A percentile compares a stretch with the other conserved stretches of the same genome.
phyloP scores from a whole-genome alignment of 345 rosid species.

The Aurinia saxatilis region DNA sequence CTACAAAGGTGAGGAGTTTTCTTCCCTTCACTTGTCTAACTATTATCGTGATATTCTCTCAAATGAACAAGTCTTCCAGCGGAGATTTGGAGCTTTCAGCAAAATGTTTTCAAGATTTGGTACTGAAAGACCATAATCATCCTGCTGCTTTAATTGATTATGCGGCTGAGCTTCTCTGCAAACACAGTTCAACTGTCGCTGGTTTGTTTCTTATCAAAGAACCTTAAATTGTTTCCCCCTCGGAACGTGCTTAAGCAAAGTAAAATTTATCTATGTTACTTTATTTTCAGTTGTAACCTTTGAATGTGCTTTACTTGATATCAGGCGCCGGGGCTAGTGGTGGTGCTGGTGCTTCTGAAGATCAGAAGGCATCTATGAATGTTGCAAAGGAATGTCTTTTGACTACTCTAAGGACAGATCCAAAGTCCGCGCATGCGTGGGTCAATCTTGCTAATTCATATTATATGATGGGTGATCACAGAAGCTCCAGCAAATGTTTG shows the following conservation, averaged over 20 bases:
- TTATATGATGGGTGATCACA: conserved; percentile 65
- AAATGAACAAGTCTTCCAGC: conserved; percentile 37
- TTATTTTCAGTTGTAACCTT: not conserved
- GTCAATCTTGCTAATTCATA: conserved; percentile 84
- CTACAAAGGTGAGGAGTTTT: conserved; percentile 59
- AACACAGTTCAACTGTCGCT: conserved; percentile 66
- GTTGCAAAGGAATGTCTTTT: conserved; percentile 86
- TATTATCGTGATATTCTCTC: conserved; percentile 3
- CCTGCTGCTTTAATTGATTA: conserved; percentile 83
- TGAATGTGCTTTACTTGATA: not conserved
- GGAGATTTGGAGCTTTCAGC: conserved; percentile 78
- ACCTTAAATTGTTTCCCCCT: conserved; percentile 4
- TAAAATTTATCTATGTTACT: not conserved
- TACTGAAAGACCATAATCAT: conserved; percentile 86
- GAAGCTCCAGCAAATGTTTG: conserved; percentile 90
- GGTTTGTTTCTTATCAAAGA: conserved; percentile 44
- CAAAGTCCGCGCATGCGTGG: conserved; percentile 86
- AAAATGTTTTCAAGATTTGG: conserved; percentile 80
- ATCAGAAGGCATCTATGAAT: conserved; percentile 52
- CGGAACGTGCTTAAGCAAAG: conserved; percentile 4
- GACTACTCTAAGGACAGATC: conserved; percentile 62
- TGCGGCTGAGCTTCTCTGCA: conserved; percentile 78
- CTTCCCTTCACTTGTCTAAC: not conserved
- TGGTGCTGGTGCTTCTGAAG: conserved; percentile 47
- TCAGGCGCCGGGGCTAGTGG: conserved; percentile 87